A percentile compares a stretch with the other conserved stretches of the same genome.
These are phyloP conservation scores for Andrographis paniculata DNA, from an alignment of 305 asterid species.

Conservation along the genomic window DNA sequence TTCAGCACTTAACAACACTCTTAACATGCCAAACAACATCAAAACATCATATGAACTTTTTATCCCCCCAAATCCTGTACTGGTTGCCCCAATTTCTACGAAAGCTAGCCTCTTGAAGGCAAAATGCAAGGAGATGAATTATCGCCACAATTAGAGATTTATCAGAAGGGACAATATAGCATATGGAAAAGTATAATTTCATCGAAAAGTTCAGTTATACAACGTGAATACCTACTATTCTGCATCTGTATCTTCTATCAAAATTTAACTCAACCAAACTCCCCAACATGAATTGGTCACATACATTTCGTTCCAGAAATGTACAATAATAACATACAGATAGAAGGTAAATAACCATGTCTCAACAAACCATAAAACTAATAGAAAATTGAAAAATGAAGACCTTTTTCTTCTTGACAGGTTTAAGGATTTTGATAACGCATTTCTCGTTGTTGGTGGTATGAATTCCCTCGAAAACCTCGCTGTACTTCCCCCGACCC, in stretches of 20 bases:
- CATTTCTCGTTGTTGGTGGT: constrained; percentile 59
- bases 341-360: not conserved
- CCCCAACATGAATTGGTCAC: not conserved
- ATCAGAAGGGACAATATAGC: too few species aligned
- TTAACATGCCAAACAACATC: too few species aligned
- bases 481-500: constrained; percentile 81
- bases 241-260: too few species aligned
- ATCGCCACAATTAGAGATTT: too few species aligned
- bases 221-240: too few species aligned
- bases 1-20: constrained; percentile 4
- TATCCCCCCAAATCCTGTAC: not conserved
- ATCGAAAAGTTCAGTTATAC: too few species aligned
- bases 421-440: constrained; percentile 72
- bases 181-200: too few species aligned
- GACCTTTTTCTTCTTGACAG: constrained; percentile 90
- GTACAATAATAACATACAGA: not conserved
- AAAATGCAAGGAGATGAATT: constrained; percentile 10
- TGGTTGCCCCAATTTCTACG: not conserved
- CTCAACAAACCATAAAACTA: not conserved
- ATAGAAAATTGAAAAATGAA: not conserved
- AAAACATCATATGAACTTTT: too few species aligned
- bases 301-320: too few species aligned
- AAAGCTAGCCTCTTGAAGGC: too few species aligned
- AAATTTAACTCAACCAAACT: too few species aligned
- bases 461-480: constrained; percentile 79